Conservation (phyloP, 2,329 filamentous ascomycete genomes). For the Xylaria sp. region DNA sequence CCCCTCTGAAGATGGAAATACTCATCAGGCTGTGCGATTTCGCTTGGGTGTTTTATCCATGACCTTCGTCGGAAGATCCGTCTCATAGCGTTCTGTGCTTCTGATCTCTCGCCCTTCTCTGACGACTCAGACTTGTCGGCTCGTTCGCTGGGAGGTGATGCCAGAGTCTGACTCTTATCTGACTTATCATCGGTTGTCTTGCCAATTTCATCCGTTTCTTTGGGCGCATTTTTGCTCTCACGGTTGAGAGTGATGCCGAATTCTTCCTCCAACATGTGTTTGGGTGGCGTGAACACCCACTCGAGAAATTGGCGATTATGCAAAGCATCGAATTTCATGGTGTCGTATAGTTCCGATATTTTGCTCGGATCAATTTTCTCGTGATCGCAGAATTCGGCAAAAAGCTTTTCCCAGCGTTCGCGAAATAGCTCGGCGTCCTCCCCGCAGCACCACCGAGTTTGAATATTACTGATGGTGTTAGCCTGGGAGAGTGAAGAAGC, state of each 20-base stretch:
- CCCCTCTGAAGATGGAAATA: constrained; percentile 94
- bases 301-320: constrained; percentile 97
- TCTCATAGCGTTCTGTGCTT: constrained; percentile 54
- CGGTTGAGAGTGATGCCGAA: constrained; percentile 58
- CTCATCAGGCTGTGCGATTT: constrained; percentile 70
- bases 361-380: constrained; percentile 99
- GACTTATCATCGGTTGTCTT: constrained; percentile 55
- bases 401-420: constrained; percentile 98
- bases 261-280: constrained; percentile 79
- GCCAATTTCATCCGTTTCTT: constrained; percentile 55
- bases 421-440: constrained; percentile 95
- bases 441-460: constrained; percentile 93
- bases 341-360: constrained; percentile 97
- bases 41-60: constrained; percentile 65
- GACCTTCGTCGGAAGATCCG: constrained; percentile 71
- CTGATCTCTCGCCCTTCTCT: constrained; percentile 47
- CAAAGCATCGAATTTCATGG: constrained; percentile 98
- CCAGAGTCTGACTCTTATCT: constrained; percentile 53
- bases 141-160: constrained; percentile 45
- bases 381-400: constrained; percentile 93
- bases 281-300: constrained; percentile 94
- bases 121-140: constrained; percentile 43
- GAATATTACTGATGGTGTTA: constrained; percentile 75
- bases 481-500: constrained; percentile 67
- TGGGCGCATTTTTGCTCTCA: constrained; percentile 53